phyloP scores from a whole-genome alignment of 495 filamentous ascomycete genomes.

The Darksidea phi region DNA sequence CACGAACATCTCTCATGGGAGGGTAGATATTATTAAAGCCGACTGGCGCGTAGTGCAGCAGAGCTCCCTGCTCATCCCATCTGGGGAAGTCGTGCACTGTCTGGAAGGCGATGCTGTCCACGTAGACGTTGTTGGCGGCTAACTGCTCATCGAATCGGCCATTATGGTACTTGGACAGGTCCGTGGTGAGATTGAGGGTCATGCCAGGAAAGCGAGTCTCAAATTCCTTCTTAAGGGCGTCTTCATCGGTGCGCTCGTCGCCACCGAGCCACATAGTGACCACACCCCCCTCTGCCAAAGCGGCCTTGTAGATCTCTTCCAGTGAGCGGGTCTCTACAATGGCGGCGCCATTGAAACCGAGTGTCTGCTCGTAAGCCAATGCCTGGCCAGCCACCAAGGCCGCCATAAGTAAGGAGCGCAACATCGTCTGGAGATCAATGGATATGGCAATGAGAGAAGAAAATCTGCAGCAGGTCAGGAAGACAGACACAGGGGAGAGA shows the following conservation, averaged over 20 bases:
- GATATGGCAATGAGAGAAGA: too few species aligned
- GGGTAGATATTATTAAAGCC: constrained; percentile 37
- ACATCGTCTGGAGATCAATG: too few species aligned
- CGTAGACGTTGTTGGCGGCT: constrained; percentile 36
- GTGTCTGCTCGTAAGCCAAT: too few species aligned
- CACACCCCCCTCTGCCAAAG: constrained; percentile 40
- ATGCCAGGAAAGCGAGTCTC: constrained; percentile 42
- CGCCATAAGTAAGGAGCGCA: too few species aligned
- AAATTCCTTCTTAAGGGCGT: constrained; percentile 37
- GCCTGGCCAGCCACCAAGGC: too few species aligned
- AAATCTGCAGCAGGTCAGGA: too few species aligned
- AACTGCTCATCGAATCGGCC: constrained; percentile 40
- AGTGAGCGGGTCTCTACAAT: constrained; percentile 43
- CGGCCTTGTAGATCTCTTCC: constrained; percentile 44
- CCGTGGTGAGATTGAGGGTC: constrained; percentile 44
- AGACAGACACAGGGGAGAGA: too few species aligned
- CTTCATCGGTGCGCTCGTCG: constrained; percentile 40
- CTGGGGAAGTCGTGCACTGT: constrained; percentile 45
- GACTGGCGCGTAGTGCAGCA: constrained; percentile 41
- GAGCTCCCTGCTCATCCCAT: constrained; percentile 41
- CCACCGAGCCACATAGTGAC: constrained; percentile 41
- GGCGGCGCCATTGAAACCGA: too few species aligned
- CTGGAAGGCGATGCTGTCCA: constrained; percentile 42
- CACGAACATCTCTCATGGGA: constrained; percentile 38
- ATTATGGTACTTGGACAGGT: constrained; percentile 46